phyloP scores from a whole-genome alignment of 2,329 filamentous ascomycete species.

The Polytolypa hystricis region DNA sequence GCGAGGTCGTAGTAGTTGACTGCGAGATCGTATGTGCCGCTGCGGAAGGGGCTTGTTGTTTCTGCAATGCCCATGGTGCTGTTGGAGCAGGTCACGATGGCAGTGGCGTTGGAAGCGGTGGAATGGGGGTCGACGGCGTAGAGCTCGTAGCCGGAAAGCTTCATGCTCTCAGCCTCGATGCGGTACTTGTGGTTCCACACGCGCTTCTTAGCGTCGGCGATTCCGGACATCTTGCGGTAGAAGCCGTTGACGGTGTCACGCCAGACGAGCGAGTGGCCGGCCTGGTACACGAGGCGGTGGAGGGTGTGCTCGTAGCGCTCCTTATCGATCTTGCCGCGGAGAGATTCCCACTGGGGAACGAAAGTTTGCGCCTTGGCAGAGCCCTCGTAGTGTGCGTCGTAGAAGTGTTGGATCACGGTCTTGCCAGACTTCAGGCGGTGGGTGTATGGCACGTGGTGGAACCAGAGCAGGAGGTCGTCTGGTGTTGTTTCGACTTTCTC shows the following conservation, averaged over 20 bases:
- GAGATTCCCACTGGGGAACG: constrained; percentile 39
- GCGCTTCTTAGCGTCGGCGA: constrained; percentile 45
- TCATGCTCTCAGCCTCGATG: constrained; percentile 60
- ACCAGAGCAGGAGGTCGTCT: constrained; percentile 60
- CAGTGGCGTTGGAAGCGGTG: constrained; percentile 44
- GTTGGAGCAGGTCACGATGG: constrained; percentile 47
- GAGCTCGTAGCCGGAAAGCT: constrained; percentile 45
- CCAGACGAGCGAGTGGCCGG: constrained; percentile 61
- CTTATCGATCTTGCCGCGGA: constrained; percentile 47
- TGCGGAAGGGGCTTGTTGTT: constrained; percentile 36
- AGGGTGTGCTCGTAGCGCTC: constrained; percentile 50
- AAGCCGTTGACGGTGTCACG: constrained; percentile 56
- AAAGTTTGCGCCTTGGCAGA: constrained; percentile 52
- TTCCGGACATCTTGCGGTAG: constrained; percentile 50
- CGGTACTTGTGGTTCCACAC: constrained; percentile 53
- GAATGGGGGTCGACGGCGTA: constrained; percentile 49
- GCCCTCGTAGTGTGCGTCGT: constrained; percentile 51
- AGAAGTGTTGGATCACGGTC: constrained; percentile 58
- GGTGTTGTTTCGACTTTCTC: constrained; percentile 54
- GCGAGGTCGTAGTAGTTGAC: constrained; percentile 57
- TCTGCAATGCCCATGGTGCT: constrained; percentile 40
- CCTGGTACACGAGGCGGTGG: constrained; percentile 52
- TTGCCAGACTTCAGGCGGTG: constrained; percentile 51
- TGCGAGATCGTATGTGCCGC: constrained; percentile 50
- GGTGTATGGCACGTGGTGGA: constrained; percentile 61